Evolutionary conservation across 2,329 filamentous ascomycete species (phyloP).

Genomic region (Cladosporium sp.): DNA sequence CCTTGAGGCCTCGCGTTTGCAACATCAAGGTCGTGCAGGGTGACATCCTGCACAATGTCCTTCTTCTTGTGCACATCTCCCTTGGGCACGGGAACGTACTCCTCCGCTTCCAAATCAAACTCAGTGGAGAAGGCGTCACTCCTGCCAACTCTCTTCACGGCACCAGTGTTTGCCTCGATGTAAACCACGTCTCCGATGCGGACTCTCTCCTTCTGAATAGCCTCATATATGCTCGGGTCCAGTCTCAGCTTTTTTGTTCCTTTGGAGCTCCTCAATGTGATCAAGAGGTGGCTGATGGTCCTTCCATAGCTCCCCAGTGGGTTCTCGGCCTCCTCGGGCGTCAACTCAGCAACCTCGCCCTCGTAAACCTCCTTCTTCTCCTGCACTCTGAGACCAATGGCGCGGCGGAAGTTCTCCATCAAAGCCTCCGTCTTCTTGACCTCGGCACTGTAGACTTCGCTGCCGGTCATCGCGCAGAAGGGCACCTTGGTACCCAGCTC

Average conservation of each 20-base stretch:
- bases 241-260: slow-evolving; percentile 97
- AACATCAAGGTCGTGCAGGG: slow-evolving; percentile 91
- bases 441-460: slow-evolving; percentile 95
- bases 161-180: slow-evolving; percentile 97
- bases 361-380: slow-evolving; percentile 99
- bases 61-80: slow-evolving; percentile 99
- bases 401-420: slow-evolving; percentile 98
- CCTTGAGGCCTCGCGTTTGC: slow-evolving; percentile 94
- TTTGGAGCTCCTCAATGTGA: slow-evolving; percentile 90
- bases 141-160: slow-evolving; percentile 93
- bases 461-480: slow-evolving; percentile 96
- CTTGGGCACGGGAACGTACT: slow-evolving; percentile 98
- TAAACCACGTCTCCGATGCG: slow-evolving; percentile 97
- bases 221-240: slow-evolving; percentile 98
- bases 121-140: slow-evolving; percentile 97
- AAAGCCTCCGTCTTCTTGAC: slow-evolving; percentile 99
- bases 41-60: slow-evolving; percentile 98
- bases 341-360: slow-evolving; percentile 95
- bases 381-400: slow-evolving; percentile 93
- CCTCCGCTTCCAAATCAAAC: slow-evolving; percentile 97
- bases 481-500: slow-evolving; percentile 97
- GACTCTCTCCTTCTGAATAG: slow-evolving; percentile 96
- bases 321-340: slow-evolving; percentile 96
- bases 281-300: slow-evolving; percentile 92
- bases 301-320: slow-evolving; percentile 94